Percentiles rank a stretch among this genome's conserved stretches.
These are phyloP conservation scores for Agapanthus africanus DNA, from an alignment of 106 monocot species.

Conservation along the genomic window DNA sequence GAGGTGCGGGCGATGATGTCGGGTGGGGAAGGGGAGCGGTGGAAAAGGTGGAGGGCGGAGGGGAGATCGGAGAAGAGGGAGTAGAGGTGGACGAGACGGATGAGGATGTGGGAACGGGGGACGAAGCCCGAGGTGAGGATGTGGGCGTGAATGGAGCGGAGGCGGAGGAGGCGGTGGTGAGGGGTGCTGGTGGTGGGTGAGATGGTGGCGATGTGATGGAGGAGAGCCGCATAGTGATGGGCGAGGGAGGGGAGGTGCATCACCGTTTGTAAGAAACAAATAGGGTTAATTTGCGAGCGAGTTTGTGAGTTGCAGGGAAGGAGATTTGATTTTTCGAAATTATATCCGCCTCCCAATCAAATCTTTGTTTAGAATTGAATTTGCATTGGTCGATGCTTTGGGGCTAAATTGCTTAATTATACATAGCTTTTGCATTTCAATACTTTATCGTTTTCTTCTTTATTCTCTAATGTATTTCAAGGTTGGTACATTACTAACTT, in stretches of 20 bases:
- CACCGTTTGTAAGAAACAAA: too few relatives aligned
- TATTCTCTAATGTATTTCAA: too few relatives aligned
- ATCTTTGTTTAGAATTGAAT: too few relatives aligned
- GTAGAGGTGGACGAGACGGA: slow-evolving; percentile 87
- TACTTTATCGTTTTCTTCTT: too few relatives aligned
- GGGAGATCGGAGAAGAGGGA: slow-evolving; percentile 47
- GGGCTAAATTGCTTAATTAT: too few relatives aligned
- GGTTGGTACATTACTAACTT: too few relatives aligned
- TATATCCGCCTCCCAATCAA: too few relatives aligned
- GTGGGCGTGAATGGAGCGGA: slow-evolving; percentile 78
- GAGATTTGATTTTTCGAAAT: too few relatives aligned
- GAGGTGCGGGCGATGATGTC: slow-evolving; percentile 59
- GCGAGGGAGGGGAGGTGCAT: slow-evolving; percentile 15
- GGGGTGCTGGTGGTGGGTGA: neutral
- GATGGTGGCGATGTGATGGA: slow-evolving; percentile 30
- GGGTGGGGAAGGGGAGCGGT: slow-evolving; percentile 11
- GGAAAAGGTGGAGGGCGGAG: slow-evolving; percentile 57
- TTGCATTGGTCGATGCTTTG: too few relatives aligned
- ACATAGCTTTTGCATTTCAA: too few relatives aligned
- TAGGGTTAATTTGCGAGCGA: too few relatives aligned
- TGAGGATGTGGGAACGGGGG: slow-evolving; percentile 69
- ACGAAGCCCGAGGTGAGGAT: slow-evolving; percentile 62
- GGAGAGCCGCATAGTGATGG: slow-evolving; percentile 41
- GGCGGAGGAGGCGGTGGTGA: slow-evolving; percentile 35
- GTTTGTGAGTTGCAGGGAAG: too few relatives aligned